Evolutionary conservation across 2,329 filamentous ascomycete species (phyloP), one percentile per base, ranked within the genome.

Genomic region (Penicillium sp.): DNA sequence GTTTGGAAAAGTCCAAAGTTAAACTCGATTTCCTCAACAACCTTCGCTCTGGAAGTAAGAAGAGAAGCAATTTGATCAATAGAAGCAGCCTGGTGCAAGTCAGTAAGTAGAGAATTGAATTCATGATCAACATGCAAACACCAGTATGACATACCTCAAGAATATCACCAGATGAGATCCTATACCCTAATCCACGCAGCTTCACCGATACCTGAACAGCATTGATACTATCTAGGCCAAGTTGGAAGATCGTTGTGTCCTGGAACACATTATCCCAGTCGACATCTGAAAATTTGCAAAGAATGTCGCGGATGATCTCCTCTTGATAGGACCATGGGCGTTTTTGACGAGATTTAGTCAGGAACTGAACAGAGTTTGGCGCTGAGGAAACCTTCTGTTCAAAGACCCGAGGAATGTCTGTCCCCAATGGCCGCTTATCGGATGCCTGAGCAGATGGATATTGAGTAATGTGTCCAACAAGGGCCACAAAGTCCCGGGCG

Each of bases 181-280:
- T 68, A 39, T 86, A 77, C 0, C 86, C 86, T 19, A 81, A 67
- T 39, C 80, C 82, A 19, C 88, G 85, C 17, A 97, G 78, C 27
- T 81, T 77, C 1, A 85, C 82, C 0, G 91, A 90, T 10, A 96
- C 80, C 68, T 96, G 92, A 17, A 85, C 81, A 0, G 91, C 90
- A 59, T 89, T 93, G 67, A 97, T 94, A 70, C 93, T 97, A 73
- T 97, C 93, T 4, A 97, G 78, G 0, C 93, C 93, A n/a, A 96
- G 83, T 57, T 89, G 86, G 66, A 93, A 96, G 49, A 97, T 91
- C 0, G 90, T 91, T 0, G 86, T 91, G 10, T 82, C 70, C 13
- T 80, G 81, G 4, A 70, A 67, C 47, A 96, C 87, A 0, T 75
- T 77, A 0, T 78, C 66, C 2, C 70, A 55, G 0, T 82, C 70